These are phyloP conservation scores for Penicillium diatomitis DNA, from an alignment of 495 filamentous ascomycete genomes.

Conservation along the genomic window DNA sequence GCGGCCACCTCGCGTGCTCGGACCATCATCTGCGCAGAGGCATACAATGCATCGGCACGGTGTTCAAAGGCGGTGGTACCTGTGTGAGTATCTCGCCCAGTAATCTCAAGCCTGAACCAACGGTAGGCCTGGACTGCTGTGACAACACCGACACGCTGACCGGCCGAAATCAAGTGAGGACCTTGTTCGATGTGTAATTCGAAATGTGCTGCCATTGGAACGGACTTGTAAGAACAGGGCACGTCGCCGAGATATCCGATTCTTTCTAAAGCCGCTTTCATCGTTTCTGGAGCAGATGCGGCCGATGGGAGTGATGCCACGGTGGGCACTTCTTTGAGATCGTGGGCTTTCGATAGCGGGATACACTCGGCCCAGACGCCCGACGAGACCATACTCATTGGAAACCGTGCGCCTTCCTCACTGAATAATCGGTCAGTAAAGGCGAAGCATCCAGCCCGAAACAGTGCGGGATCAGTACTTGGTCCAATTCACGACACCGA, in stretches of 20 bases:
- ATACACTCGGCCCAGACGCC: constrained; percentile 70
- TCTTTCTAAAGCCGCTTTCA: constrained; percentile 58
- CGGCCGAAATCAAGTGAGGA: constrained; percentile 53
- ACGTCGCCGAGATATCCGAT: constrained; percentile 59
- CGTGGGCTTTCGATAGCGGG: constrained; percentile 52
- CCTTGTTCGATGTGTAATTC: constrained; percentile 82
- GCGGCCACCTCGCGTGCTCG: constrained; percentile 54
- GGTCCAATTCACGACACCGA: constrained; percentile 75
- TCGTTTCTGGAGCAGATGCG: constrained; percentile 45
- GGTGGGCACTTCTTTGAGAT: constrained; percentile 43
- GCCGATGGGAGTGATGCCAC: constrained; percentile 37
- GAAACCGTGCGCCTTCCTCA: constrained; percentile 75
- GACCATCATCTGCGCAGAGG: constrained; percentile 59
- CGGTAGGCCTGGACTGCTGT: constrained; percentile 57
- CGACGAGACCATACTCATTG: constrained; percentile 65
- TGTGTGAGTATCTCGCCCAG: constrained; percentile 61
- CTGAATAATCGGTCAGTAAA: constrained; percentile 17
- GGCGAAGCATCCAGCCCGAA: background rate
- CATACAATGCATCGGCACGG: constrained; percentile 54
- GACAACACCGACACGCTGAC: constrained; percentile 60
- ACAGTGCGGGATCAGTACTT: constrained; percentile 36
- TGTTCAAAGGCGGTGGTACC: constrained; percentile 62
- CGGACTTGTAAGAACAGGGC: constrained; percentile 48
- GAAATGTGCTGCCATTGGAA: constrained; percentile 72
- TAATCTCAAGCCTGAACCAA: constrained; percentile 61